These are phyloP conservation scores for Stachybotrys echinatus DNA, from an alignment of 2,329 filamentous ascomycete species.

Conservation along the genomic window DNA sequence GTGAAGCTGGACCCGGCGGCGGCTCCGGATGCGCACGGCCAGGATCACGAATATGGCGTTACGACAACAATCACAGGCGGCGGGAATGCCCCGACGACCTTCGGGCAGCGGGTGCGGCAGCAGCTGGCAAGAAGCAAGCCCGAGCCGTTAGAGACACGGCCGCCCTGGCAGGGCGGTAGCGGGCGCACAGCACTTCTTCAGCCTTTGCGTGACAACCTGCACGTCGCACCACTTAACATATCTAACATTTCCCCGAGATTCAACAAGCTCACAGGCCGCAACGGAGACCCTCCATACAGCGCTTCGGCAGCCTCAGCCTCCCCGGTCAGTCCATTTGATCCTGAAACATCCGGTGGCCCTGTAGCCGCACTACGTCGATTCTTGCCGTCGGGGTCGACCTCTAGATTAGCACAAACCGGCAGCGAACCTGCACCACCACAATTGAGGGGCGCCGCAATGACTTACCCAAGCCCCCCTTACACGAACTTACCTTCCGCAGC, in stretches of 20 bases:
- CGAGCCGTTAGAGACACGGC: conserved; percentile 37
- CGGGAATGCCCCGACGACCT: conserved; percentile 15
- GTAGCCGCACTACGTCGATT: conserved; percentile 27
- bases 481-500: conserved; percentile 16
- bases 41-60: conserved; percentile 1
- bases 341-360: conserved; percentile 26
- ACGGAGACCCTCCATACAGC: conserved; percentile 4
- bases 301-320: conserved; percentile 21
- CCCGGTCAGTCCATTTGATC: conserved; percentile 22
- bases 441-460: conserved; percentile 12
- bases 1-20: neutral
- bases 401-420: conserved; percentile 14
- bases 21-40: neutral
- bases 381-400: conserved; percentile 26
- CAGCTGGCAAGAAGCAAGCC: conserved; percentile 27
- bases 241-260: conserved; percentile 50
- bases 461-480: conserved; percentile 28
- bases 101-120: conserved; percentile 28
- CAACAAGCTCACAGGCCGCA: conserved; percentile 32
- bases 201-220: conserved; percentile 56
- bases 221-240: conserved; percentile 48
- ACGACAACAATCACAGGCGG: conserved; percentile 19
- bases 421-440: conserved; percentile 6
- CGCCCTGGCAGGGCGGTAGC: conserved; percentile 69
- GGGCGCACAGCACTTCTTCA: conserved; percentile 60